Evolutionary conservation across 495 filamentous ascomycete species (phyloP), one percentile per base, ranked within the genome.

Genomic region (Daldinia concentrica): DNA sequence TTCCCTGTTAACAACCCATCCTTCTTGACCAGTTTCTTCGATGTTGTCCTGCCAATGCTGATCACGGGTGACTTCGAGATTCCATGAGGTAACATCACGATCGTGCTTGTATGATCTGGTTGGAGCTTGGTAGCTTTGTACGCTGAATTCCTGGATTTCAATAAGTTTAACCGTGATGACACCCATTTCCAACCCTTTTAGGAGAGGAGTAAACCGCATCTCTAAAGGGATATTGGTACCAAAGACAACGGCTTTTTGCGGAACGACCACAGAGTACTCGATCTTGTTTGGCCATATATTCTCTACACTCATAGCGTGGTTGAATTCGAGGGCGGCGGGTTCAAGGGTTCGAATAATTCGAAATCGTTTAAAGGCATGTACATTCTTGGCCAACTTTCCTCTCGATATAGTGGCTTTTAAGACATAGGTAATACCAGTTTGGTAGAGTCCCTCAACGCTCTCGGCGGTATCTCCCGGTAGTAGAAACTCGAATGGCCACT

Each of bases 231-330:
- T 88, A 17, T 85, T 84, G 15, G 92, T 96, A 39, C 95, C 95
- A 71, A 97, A 97, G 8, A 97, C 90, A 62, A 95, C 90, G 0
- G 94, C 95, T 75, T 96, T 97, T 60, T 90, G 92, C 2, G 95
- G 94, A 7, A 94, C 90, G 66, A 90, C 89, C 64, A 99, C 91
- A 6, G 91, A 91, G 78, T 98, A 98, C 75, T 95, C 90, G 73
- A 98, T 87, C 83, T 99, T 99, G 79, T 94, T 92, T 11, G 92
- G 88, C 95, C 95, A 99, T 62, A 95, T 87, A 74, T 97, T 97
- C 78, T 97, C 92, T 58, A 97, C 90, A n/a, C 90, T 93, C 92
- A 94, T 94, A 11, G 91, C 91, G 76, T 95, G 92, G 17, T 91
- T 87, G 66, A 95, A 84, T 76, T 97, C 95, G 64, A 95, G 84